These are phyloP conservation scores for Chaetomium sp. DNA, from an alignment of 2,329 filamentous ascomycete genomes.

Conservation along the genomic window DNA sequence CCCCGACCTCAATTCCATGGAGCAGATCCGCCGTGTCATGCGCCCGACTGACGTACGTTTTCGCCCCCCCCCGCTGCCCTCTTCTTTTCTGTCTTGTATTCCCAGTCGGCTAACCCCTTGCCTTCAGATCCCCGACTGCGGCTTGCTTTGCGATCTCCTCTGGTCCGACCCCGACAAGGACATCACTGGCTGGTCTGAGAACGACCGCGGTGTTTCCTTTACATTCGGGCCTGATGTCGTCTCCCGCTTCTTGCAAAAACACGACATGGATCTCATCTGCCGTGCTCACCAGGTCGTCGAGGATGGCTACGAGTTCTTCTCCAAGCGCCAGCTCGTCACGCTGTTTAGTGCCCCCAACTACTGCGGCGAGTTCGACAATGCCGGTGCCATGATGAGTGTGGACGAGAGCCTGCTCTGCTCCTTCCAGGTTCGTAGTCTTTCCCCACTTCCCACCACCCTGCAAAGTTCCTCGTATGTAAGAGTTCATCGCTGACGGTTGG, in stretches of 20 bases:
- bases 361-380: constrained; percentile 99
- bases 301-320: constrained; percentile 99
- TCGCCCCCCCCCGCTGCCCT: constrained; percentile 16
- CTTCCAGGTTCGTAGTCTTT: constrained; percentile 68
- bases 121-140: constrained; percentile 86
- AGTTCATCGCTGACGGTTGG: constrained; percentile 7
- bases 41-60: constrained; percentile 88
- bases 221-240: constrained; percentile 98
- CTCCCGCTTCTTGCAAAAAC: constrained; percentile 94
- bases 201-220: constrained; percentile 96
- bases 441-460: constrained; percentile 48
- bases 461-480: constrained; percentile 95
- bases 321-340: constrained; percentile 93
- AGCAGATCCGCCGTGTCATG: constrained; percentile 98
- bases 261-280: constrained; percentile 99
- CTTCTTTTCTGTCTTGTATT: not conserved
- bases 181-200: constrained; percentile 98
- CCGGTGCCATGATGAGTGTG: constrained; percentile 99
- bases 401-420: constrained; percentile 97
- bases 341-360: constrained; percentile 98
- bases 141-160: constrained; percentile 90
- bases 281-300: constrained; percentile 98
- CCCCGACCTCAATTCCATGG: constrained; percentile 98
- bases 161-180: constrained; percentile 99
- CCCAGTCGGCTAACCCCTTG: not conserved